These are phyloP conservation scores for Vigna nakashimae DNA, from an alignment of 306 rosid species.

Conservation along the genomic window DNA sequence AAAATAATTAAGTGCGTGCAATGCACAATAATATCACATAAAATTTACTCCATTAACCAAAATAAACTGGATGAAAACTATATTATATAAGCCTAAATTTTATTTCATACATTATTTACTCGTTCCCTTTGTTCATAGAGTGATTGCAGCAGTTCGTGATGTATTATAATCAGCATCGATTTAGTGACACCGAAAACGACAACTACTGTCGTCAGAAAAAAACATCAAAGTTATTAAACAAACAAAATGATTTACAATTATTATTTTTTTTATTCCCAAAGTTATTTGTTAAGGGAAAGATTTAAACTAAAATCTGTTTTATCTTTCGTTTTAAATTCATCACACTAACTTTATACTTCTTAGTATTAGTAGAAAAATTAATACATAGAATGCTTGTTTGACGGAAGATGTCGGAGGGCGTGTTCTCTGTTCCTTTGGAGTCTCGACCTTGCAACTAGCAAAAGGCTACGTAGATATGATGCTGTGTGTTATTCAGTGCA, in stretches of 20 bases:
- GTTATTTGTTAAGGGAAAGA: too few species aligned
- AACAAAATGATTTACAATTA: background rate
- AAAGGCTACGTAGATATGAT: background rate
- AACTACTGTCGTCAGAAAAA: conserved; percentile 14
- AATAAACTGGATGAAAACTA: too few species aligned
- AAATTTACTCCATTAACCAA: too few species aligned
- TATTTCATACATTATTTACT: too few species aligned
- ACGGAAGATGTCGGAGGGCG: conserved; percentile 24
- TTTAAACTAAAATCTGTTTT: too few species aligned
- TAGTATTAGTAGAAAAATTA: too few species aligned
- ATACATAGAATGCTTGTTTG: background rate
- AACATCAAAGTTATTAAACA: conserved; percentile 35
- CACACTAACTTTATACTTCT: too few species aligned
- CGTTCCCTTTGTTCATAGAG: background rate
- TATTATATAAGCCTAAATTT: too few species aligned
- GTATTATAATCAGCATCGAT: background rate
- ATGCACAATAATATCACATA: too few species aligned
- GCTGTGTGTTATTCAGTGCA: conserved; percentile 8
- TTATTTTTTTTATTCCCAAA: background rate
- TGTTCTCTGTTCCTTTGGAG: conserved; percentile 43
- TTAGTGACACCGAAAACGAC: conserved; percentile 14
- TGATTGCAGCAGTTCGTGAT: background rate
- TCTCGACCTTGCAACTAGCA: conserved; percentile 37
- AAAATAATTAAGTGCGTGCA: too few species aligned
- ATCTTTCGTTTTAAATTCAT: too few species aligned